Evolutionary conservation across 192 early-diverging fungal species (phyloP), one percentile per base, ranked within the genome.

Genomic region (Coemansia sp.): DNA sequence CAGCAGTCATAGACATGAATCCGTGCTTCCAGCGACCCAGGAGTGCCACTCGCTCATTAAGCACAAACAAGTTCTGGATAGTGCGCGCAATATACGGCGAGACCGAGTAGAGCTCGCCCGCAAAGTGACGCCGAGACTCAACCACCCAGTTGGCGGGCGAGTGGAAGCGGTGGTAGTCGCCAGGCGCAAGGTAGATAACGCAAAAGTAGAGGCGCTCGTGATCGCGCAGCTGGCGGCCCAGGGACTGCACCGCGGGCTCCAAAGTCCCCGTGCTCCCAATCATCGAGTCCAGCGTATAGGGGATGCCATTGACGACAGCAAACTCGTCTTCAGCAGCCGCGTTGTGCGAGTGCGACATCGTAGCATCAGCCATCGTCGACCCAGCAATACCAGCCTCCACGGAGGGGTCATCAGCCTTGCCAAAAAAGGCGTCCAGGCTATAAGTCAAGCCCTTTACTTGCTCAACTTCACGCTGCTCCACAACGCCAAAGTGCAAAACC

Each of bases 101-200:
- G 3, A 99, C 97, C 0, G 93, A 95, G 68, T 90, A 95, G 2
- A 99, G 86, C 72, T 99, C 96, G 21, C 96, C 95, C 16, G 91
- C 90, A 83, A 97, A 99, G 76, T 99, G 97, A 34, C 96, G 82
- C 18, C 93, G 76, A 3, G 83, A 79, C 70, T 94, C 86, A 13
- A 96, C 94, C 16, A 91, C 86, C 97, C 96, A 98, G 76, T 95
- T 91, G 6, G 91, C 86, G 31, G 97, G 97, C 23, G 96, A 95
- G 64, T 99, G 97, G 88, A 96, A 99, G 14, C 94, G 88, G 76
- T 99, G 97, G 79, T 99, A 99, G 75, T 99, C 97, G 0, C 96
- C 97, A 6, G 97, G 97, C 0, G 96, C 93, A 64, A 99, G 77
- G 68, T 99, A 99, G 26, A 99, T 90, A 10, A 98, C 95, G 66